Conservation (phyloP, 176 grass and related monocot species). For the Phoenix roebelenii region DNA sequence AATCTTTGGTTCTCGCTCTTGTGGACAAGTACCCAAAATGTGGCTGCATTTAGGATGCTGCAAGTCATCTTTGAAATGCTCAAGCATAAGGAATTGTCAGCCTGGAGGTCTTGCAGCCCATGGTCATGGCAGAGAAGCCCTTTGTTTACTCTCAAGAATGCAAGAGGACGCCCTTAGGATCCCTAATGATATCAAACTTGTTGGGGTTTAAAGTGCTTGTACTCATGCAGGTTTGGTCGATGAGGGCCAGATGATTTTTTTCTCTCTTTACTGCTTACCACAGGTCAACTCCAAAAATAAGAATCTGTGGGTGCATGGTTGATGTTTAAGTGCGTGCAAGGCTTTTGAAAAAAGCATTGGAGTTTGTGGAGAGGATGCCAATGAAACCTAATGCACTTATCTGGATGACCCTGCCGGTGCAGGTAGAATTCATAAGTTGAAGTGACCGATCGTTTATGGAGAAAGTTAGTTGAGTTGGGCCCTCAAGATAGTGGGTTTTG, state of each 20-base stretch:
- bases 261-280: slow-evolving; percentile 1
- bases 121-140: slow-evolving; percentile 1
- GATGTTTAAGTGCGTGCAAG: background rate
- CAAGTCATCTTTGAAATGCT: slow-evolving; percentile 3
- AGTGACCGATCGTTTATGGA: slow-evolving; percentile 1
- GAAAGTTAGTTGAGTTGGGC: slow-evolving; percentile 6
- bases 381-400: slow-evolving; percentile 1
- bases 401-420: slow-evolving; percentile 11
- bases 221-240: slow-evolving; percentile 2
- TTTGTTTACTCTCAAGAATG: slow-evolving; percentile 1
- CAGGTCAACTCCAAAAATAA: slow-evolving; percentile 12
- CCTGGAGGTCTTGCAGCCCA: slow-evolving; percentile 19
- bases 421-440: slow-evolving; percentile 6
- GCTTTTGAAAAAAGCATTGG: slow-evolving; percentile 3
- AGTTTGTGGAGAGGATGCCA: slow-evolving; percentile 15
- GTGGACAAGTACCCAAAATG: slow-evolving; percentile 18
- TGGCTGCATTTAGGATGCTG: slow-evolving; percentile 13
- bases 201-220: slow-evolving; percentile 4
- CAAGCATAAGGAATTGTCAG: slow-evolving; percentile 7
- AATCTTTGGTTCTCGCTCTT: slow-evolving; percentile 14
- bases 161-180: background rate
- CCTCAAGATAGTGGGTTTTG: slow-evolving; percentile 4
- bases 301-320: slow-evolving; percentile 15
- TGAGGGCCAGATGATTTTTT: slow-evolving; percentile 4
- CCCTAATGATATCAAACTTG: slow-evolving; percentile 7